Base-by-base conservation (phyloP, 2,329 filamentous ascomycete species). In the Dothiorella sarmentorum region DNA sequence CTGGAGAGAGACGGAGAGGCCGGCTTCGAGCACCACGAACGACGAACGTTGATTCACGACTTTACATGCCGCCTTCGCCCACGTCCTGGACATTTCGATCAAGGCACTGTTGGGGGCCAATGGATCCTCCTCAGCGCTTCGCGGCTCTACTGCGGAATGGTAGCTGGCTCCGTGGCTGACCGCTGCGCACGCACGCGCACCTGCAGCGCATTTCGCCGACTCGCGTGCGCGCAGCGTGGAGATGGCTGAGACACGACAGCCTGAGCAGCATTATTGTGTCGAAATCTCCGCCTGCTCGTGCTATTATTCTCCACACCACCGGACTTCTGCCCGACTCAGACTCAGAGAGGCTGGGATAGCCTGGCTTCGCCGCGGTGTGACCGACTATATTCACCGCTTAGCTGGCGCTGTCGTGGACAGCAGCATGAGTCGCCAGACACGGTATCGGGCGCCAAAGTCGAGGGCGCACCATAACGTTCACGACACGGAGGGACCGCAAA, bases 401-500 rank as follows among this genome's bases (percentile, higher is more conserved):
- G 47, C 47, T 37, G 47, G 47, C 47, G 47, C 47, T 52, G 47
- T 52, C 47, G 33, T 37, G 47, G 47, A 18, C 29, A 29, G 45
- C 45, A 33, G 45, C 45, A 24, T 13, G 24, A 22, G 35, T 40
- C 49, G 35, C 49, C 49, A 11, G 35, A 40, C 31, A 29, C 2
- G 35, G 49, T 20, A 53, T 17, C 35, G 49, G 49, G 10, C 18
- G 4, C n/a, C 33, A 22, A 31, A 38, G 45, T 27, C 40, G 40
- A 53, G 49, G 49, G 49, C 49, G 49, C 49, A 29, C 49, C 49
- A 40, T 40, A 53, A 53, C 49, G n/a, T 53, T 53, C 49, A 53
- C 49, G 49, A 53, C 49, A 53, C 49, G 49, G 49, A 53, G 49
- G 49, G 22, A 29, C 49, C 49, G 49, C 24, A 26, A 10, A 40